Percentiles rank a stretch among this genome's conserved stretches.
Evolutionary conservation across 2,329 filamentous ascomycete species (phyloP).

Genomic region (Monilinia laxa): DNA sequence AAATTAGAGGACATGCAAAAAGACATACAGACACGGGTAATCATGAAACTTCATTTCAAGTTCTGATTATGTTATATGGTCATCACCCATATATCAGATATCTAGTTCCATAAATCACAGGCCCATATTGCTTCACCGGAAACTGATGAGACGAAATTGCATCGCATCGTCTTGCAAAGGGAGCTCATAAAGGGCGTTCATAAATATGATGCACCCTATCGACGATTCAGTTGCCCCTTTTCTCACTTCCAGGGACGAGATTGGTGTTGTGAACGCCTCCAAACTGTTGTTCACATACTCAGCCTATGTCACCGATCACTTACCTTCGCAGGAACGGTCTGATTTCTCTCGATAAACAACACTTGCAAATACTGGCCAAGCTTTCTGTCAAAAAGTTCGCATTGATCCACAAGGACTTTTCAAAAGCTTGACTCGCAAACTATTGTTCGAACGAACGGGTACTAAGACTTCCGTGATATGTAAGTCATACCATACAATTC

Average conservation of each 20-base stretch:
- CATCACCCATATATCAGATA: not conserved
- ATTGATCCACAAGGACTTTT: conserved; percentile 6
- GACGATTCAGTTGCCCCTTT: not conserved
- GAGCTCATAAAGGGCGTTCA: not conserved
- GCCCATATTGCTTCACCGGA: not conserved
- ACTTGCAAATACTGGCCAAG: conserved; percentile 8
- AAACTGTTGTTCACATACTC: conserved; percentile 1
- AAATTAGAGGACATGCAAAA: not conserved
- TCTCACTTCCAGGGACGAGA: not conserved
- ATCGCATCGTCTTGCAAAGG: not conserved
- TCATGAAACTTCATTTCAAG: not conserved
- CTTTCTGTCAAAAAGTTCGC: conserved; percentile 15
- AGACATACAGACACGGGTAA: not conserved
- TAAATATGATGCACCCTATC: not conserved
- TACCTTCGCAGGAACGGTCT: conserved; percentile 5
- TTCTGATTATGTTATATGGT: not conserved
- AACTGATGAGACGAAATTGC: not conserved
- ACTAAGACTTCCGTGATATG: not conserved
- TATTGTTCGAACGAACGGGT: conserved; percentile 6
- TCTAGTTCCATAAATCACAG: not conserved
- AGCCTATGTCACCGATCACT: not conserved
- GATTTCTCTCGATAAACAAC: not conserved
- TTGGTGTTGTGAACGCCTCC: not conserved
- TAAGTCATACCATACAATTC: not conserved
- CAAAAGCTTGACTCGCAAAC: conserved; percentile 7